A percentile compares a stretch with the other conserved stretches of the same genome.
These are phyloP conservation scores for Neurospora sp. DNA, from an alignment of 495 filamentous ascomycete genomes.

Conservation along the genomic window DNA sequence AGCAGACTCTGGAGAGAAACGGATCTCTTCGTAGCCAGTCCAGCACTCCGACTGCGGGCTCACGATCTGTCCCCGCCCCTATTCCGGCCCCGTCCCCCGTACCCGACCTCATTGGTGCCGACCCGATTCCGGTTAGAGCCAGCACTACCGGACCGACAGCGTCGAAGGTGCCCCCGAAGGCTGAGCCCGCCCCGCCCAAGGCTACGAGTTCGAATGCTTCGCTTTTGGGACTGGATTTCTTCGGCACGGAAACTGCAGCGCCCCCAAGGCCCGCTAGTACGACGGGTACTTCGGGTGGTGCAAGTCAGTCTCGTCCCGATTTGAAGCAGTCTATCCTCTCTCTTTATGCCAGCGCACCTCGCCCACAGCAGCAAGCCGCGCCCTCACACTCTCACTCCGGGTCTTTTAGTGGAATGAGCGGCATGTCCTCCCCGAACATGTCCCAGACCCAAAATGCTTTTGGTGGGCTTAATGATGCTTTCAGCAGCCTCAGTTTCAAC, in stretches of 20 bases:
- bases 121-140: constrained; percentile 38
- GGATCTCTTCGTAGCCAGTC: constrained; percentile 35
- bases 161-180: constrained; percentile 56
- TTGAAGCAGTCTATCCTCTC: constrained; percentile 96
- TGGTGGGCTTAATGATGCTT: constrained; percentile 77
- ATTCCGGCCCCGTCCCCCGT: constrained; percentile 14
- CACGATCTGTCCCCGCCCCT: constrained; percentile 16
- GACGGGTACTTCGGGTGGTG: constrained; percentile 45
- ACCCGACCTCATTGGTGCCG: constrained; percentile 41
- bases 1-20: constrained; percentile 41
- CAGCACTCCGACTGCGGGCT: constrained; percentile 22
- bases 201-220: constrained; percentile 62
- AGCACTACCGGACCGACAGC: constrained; percentile 55
- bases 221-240: constrained; percentile 85
- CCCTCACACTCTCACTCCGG: constrained; percentile 34
- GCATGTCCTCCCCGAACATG: constrained; percentile 43
- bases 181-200: constrained; percentile 49
- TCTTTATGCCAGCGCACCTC: constrained; percentile 77
- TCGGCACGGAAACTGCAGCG: constrained; percentile 58
- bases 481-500: constrained; percentile 68
- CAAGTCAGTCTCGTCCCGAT: constrained; percentile 72
- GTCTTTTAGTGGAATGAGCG: constrained; percentile 39
- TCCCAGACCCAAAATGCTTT: constrained; percentile 42
- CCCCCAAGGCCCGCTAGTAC: constrained; percentile 66
- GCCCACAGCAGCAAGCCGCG: constrained; percentile 46